Evolutionary conservation across 2,329 filamentous ascomycete species (phyloP), one percentile per base, ranked within the genome.

Genomic region (Fusarium foetens): DNA sequence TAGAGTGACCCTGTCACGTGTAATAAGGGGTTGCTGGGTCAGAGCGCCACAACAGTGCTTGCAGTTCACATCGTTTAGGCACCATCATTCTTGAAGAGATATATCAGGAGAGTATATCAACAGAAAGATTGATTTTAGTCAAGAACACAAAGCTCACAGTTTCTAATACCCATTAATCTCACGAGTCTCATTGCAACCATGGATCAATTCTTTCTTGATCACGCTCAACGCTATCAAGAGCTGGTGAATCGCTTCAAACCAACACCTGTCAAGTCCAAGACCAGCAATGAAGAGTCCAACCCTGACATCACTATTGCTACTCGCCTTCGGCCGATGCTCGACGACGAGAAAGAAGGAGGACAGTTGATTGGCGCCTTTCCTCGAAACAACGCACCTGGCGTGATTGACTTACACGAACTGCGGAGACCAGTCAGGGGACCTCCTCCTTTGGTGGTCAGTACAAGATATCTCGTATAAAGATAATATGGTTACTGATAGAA

Each of bases 391-490:
- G 19, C 55, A 5, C 41, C 54, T 8, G 71, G 71, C 7, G 42
- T 61, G 0, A 61, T 83, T 6, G 82, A 84, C 58, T 58, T 83
- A 9, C 83, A 84, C 49, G 81, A 83, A 68, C 70, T 84, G 12
- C 78, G 79, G 23, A 76, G 76, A 31, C 76, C 78, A 10, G 75
- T 80, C 12, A 76, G 77, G 38, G 81, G 80, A 0, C 73, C 72
- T 25, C 79, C 82, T 1, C 64, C 73, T 3, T 66, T 84, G 33
- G 80, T 75, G 35, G 81, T 80, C 53, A 55, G 63, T 57, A 29
- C 17, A n/a, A 8, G 17, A 27, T 17, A 49, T 38, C 12, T 21
- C 21, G 8, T 21, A 1, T 17, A 10, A 23, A 2, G 13, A 19
- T 16, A 6, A 17, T 25, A n/a, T 8, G 11, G 13, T 19, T 25